These are phyloP conservation scores for Saturnispora gosingensis DNA, from an alignment of 805 yeast genomes.

Conservation along the genomic window DNA sequence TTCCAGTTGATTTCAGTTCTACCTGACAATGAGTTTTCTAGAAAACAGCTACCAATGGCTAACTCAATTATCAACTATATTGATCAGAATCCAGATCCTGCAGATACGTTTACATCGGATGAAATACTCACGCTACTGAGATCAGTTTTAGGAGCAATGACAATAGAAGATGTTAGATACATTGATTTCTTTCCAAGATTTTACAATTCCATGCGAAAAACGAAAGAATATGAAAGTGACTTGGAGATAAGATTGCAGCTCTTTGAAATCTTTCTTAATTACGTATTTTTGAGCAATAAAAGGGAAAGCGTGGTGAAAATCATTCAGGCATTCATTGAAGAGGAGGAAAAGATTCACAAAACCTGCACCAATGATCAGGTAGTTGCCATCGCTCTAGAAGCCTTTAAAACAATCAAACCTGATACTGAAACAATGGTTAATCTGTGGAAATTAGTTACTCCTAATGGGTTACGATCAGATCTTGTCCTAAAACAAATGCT, in stretches of 20 bases:
- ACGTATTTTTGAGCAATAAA: constrained; percentile 24
- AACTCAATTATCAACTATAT: constrained; percentile 24
- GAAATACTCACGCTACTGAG: constrained; percentile 20
- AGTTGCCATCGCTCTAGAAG: constrained; percentile 24
- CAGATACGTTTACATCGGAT: constrained; percentile 15
- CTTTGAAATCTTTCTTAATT: constrained; percentile 27
- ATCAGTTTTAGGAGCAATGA: constrained; percentile 23
- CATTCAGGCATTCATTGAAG: constrained; percentile 23
- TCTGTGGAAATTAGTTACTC: constrained; percentile 16
- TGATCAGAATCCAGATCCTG: constrained; percentile 21
- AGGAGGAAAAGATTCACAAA: constrained; percentile 15
- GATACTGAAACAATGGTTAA: constrained; percentile 22
- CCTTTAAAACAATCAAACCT: constrained; percentile 21
- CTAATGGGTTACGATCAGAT: constrained; percentile 1
- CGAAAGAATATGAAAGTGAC: constrained; percentile 17
- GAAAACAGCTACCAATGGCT: constrained; percentile 22
- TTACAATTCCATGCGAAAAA: constrained; percentile 23
- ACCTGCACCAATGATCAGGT: constrained; percentile 16
- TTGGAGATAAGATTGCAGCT: constrained; percentile 20
- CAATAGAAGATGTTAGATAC: constrained; percentile 21
- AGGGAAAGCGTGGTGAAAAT: constrained; percentile 18
- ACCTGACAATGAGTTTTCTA: constrained; percentile 18
- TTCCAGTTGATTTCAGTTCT: constrained; percentile 15
- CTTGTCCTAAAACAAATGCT: constrained; percentile 12
- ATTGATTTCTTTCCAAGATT: constrained; percentile 28